Conservation (phyloP, 2,329 filamentous ascomycete species). For the Daldinia sp. region DNA sequence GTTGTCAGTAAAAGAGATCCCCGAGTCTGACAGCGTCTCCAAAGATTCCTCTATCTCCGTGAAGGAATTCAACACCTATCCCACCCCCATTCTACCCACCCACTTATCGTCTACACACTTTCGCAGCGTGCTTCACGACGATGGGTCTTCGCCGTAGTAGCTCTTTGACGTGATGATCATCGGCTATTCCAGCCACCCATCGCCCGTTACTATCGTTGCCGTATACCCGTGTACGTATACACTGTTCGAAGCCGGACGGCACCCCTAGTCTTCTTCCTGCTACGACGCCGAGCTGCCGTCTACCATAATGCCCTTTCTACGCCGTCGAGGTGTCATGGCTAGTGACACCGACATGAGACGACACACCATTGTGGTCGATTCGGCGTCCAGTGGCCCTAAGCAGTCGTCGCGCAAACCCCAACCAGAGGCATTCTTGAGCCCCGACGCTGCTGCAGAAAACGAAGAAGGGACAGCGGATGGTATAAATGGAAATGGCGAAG, state of each 20-base stretch:
- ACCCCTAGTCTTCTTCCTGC: constrained; percentile 33
- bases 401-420: constrained; percentile 40
- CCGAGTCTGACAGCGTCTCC: constrained; percentile 20
- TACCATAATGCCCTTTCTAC: constrained; percentile 68
- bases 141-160: constrained; percentile 47
- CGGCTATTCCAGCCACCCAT: constrained; percentile 34
- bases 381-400: constrained; percentile 34
- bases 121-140: constrained; percentile 37
- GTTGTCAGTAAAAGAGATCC: constrained; percentile 7
- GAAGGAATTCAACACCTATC: constrained; percentile 1
- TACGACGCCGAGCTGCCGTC: constrained; percentile 32
- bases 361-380: constrained; percentile 58
- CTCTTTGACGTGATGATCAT: constrained; percentile 49
- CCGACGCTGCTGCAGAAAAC: constrained; percentile 36
- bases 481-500: constrained; percentile 29
- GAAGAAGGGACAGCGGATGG: constrained; percentile 23
- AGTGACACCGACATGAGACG: constrained; percentile 71
- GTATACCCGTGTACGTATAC: constrained; percentile 17
- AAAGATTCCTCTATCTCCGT: constrained; percentile 9
- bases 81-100: not conserved
- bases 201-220: constrained; percentile 22
- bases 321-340: constrained; percentile 70
- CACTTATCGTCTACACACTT: constrained; percentile 14
- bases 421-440: constrained; percentile 40
- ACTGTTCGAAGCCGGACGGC: constrained; percentile 33